Evolutionary conservation across 192 early-diverging fungal genomes (phyloP), one percentile per base, ranked within the genome.

Genomic region (Entomortierella parvispora): DNA sequence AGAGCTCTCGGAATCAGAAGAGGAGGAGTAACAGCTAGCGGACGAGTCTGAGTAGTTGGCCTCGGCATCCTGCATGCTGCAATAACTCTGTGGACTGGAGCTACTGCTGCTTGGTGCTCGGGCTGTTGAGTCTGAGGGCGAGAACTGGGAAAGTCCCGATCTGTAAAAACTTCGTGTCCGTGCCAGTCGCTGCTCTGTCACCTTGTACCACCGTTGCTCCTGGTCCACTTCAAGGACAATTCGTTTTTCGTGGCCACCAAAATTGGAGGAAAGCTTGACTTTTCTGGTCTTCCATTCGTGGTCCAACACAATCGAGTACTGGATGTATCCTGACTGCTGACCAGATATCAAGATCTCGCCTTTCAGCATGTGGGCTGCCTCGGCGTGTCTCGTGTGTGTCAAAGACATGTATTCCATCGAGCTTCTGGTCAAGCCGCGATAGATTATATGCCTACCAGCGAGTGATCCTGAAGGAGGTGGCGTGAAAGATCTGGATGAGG

Each of bases 401-500:
- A 77, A 29, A 14, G 74, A 77, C 66, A 68, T 64, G 47, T 76
- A 76, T 45, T 77, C 74, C 74, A 77, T 77, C 15, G 74, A 77
- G 60, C 66, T 77, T 32, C 62, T 68, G 23, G 9, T 44, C 6
- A 77, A 52, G 2, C 74, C 66, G 26, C 74, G 60, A 37, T 77
- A 77, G 37, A 77, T 77, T 31, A 64, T 65, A 64, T 68, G 65
- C 12, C 58, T 43, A 33, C 74, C 74, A 37, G 63, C 60, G 6
- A 77, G 60, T 8, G 74, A 77, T 40, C 74, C 74, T 25, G 74
- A 68, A 11, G 54, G 66, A 4, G 74, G 65, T 18, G 74, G 74
- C 14, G 60, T 62, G 31, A 64, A 77, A 3, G 60, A 45, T 45
- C 66, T 44, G 45, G 71, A 50, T 10, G 66, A 68, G 15, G 74